Evolutionary conservation across 2,329 filamentous ascomycete genomes (phyloP).

Genomic region (Alternaria postmessia): DNA sequence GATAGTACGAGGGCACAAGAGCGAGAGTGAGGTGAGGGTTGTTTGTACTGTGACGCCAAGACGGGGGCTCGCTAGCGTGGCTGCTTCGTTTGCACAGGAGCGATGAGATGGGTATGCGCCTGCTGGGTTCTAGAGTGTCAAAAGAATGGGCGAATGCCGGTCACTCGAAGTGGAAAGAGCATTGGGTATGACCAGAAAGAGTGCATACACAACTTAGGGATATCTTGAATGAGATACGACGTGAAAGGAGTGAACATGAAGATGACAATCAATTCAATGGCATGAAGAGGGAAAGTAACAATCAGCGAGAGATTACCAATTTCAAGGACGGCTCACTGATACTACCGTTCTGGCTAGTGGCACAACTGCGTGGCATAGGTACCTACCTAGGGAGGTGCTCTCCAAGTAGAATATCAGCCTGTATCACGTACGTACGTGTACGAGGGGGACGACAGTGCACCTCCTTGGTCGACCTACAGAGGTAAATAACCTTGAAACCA

Average conservation of each 20-base stretch:
- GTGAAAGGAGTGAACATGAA: not conserved
- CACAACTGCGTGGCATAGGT: conserved; percentile 28
- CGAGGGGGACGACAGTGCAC: conserved; percentile 5
- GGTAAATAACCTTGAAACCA: not conserved
- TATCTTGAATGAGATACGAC: not conserved
- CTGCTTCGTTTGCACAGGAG: conserved; percentile 28
- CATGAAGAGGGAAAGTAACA: not conserved
- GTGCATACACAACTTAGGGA: not conserved
- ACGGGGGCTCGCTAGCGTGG: conserved; percentile 24
- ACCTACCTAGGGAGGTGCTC: not conserved
- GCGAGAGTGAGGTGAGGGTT: conserved; percentile 21
- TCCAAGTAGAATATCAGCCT: conserved; percentile 12
- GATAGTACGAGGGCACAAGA: conserved; percentile 18
- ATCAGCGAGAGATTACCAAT: not conserved
- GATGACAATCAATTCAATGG: not conserved
- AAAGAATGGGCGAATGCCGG: not conserved
- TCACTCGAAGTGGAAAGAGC: not conserved
- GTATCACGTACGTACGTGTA: conserved; percentile 11
- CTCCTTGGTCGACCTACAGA: conserved; percentile 5
- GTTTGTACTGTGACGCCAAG: conserved; percentile 38
- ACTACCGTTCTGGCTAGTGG: conserved; percentile 22
- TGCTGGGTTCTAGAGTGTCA: conserved; percentile 15
- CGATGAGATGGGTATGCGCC: conserved; percentile 27
- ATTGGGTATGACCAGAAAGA: not conserved
- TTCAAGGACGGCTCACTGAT: conserved; percentile 5